phyloP scores from a whole-genome alignment of 2,329 filamentous ascomycete genomes.

The Phaeosphaeriaceae sp. region DNA sequence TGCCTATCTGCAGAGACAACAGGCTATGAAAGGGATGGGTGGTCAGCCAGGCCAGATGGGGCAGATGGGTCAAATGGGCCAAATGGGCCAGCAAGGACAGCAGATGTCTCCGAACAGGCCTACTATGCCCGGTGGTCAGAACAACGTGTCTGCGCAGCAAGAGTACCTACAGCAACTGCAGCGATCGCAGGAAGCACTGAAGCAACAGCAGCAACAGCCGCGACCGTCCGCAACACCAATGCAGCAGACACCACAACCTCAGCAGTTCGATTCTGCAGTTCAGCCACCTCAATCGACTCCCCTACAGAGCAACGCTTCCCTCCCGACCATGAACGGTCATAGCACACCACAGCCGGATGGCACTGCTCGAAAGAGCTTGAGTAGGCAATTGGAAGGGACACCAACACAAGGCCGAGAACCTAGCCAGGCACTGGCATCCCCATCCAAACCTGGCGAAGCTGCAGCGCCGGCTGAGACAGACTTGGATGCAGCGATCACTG shows the following conservation, averaged over 20 bases:
- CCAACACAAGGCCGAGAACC: slow-evolving; percentile 39
- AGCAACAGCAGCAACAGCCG: slow-evolving; percentile 39
- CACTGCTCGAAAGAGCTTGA: slow-evolving; percentile 46
- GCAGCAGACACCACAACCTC: slow-evolving; percentile 30
- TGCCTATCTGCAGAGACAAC: slow-evolving; percentile 65
- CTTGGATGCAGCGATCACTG: slow-evolving; percentile 14
- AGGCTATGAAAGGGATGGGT: slow-evolving; percentile 50
- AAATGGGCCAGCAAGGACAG: slow-evolving; percentile 20
- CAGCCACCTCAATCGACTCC: slow-evolving; percentile 50
- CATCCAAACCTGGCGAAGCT: slow-evolving; percentile 35
- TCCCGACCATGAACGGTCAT: slow-evolving; percentile 54
- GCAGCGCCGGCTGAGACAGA: slow-evolving; percentile 25
- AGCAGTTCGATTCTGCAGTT: slow-evolving; percentile 38
- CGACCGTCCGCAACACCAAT: slow-evolving; percentile 31
- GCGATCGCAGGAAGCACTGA: slow-evolving; percentile 47
- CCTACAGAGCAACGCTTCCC: slow-evolving; percentile 55
- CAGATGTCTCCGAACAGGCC: slow-evolving; percentile 48
- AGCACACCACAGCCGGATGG: slow-evolving; percentile 54
- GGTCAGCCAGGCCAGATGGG: slow-evolving; percentile 28
- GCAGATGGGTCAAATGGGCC: slow-evolving; percentile 3
- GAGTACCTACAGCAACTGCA: slow-evolving; percentile 55
- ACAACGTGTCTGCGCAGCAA: slow-evolving; percentile 59
- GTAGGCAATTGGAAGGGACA: slow-evolving; percentile 46
- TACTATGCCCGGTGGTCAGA: slow-evolving; percentile 34
- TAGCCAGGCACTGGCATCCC: slow-evolving; percentile 35